Percentiles rank a stretch among this genome's conserved stretches.
These are phyloP conservation scores for Diplotaxis tenuifolia DNA, from an alignment of 345 rosid species.

Conservation along the genomic window DNA sequence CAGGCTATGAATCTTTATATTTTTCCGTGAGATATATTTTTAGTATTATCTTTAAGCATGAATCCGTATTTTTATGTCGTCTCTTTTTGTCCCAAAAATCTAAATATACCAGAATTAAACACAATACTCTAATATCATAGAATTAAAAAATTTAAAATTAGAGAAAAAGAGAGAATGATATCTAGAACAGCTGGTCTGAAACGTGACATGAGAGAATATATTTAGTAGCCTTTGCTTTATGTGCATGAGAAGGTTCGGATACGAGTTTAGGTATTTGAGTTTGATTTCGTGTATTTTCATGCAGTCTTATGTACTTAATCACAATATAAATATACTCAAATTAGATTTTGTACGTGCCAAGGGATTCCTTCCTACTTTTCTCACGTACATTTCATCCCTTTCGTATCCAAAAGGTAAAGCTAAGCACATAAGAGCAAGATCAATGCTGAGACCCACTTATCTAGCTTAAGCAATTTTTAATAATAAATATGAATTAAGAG, in stretches of 20 bases:
- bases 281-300: slow-evolving; percentile 15
- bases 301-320: neutral
- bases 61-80: slow-evolving; percentile 28
- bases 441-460: too few species aligned
- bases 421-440: too few species aligned
- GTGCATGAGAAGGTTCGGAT: slow-evolving; percentile 3
- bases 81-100: slow-evolving; percentile 15
- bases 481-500: too few species aligned
- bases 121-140: neutral
- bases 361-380: slow-evolving; percentile 11
- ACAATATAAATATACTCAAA: slow-evolving; percentile 9
- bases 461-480: too few species aligned
- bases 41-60: slow-evolving; percentile 24
- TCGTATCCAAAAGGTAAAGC: slow-evolving; percentile 36
- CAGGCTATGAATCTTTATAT: slow-evolving; percentile 24
- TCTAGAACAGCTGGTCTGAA: slow-evolving; percentile 30
- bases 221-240: slow-evolving; percentile 24
- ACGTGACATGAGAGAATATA: slow-evolving; percentile 29
- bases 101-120: slow-evolving; percentile 3
- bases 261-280: slow-evolving; percentile 4
- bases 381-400: slow-evolving; percentile 27
- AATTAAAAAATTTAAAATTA: neutral
- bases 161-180: slow-evolving; percentile 4
- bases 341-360: slow-evolving; percentile 31
- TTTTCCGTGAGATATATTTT: slow-evolving; percentile 13